Base-by-base conservation (phyloP, 2,329 filamentous ascomycete species). In the Thelonectria rubi region DNA sequence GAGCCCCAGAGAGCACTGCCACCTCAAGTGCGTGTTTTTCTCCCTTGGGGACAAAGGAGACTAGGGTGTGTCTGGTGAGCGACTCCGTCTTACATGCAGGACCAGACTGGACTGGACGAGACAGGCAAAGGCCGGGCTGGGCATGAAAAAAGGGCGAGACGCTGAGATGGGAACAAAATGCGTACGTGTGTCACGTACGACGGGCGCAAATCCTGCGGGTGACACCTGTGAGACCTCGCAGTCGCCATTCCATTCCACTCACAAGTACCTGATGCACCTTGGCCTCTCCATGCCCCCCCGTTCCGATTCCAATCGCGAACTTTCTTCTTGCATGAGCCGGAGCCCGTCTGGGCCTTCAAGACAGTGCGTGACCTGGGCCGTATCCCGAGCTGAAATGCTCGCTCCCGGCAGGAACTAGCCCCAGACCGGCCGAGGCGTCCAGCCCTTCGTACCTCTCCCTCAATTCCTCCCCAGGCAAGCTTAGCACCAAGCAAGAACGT, bases 11-110 rank as follows among this genome's bases (percentile, higher is more conserved):
- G 53, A 56, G 47, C 58, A 60, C 58, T 51, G 58, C 58, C 58
- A 50, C 54, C 46, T 49, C 30, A 34, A 37, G 47, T 48, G 46
- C 21, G 43, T n/a, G 30, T 32, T 37, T 37, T 37, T 37, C 3
- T 30, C 10, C 26, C 10, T 37, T 37, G 5, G 12, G 11, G 34
- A 15, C 34, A 37, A 37, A 30, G 45, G 26, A 20, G 56, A 59
- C 57, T 47, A 20, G 57, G 50, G 40, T 40, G 47, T 40, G 21
- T n/a, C 17, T 18, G 51, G 21, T 42, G 37, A 42, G 51, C 18
- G 32, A 48, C 46, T 50, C 45, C 54, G 54, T 57, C 54, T 57
- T 57, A 57, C 54, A 57, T 57, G 54, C 54, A 57, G 45, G n/a
- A 34, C 17, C 50, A 34, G 5, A 32, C 34, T 14, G 49, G 39